Conservation (phyloP, 805 yeast genomes). For the Yueomyces sinensis region DNA sequence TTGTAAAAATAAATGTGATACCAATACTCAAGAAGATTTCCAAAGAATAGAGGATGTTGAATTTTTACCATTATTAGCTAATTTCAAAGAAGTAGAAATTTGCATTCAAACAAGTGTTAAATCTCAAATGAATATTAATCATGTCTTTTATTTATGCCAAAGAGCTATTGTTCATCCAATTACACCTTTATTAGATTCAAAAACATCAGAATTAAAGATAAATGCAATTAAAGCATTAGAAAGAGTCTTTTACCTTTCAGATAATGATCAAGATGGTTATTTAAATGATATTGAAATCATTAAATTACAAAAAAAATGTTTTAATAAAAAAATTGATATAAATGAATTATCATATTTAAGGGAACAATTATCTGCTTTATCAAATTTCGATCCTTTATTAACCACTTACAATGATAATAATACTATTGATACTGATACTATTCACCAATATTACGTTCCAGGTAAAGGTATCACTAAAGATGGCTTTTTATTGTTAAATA, state of each 20-base stretch:
- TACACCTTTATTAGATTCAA: constrained; percentile 87
- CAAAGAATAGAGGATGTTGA: constrained; percentile 56
- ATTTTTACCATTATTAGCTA: constrained; percentile 71
- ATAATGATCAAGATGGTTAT: constrained; percentile 81
- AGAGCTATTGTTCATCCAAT: constrained; percentile 87
- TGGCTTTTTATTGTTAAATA: constrained; percentile 70
- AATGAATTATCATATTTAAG: constrained; percentile 36
- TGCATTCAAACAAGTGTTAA: constrained; percentile 84
- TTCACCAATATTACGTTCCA: too few species aligned
- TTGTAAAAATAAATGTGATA: constrained; percentile 71
- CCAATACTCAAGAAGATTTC: constrained; percentile 4
- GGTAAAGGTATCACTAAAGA: constrained; percentile 49
- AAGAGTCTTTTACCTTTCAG: constrained; percentile 74
- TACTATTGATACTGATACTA: too few species aligned
- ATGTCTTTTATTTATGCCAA: constrained; percentile 77
- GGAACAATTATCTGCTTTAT: constrained; percentile 17
- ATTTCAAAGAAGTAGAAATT: constrained; percentile 88
- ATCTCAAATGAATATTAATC: constrained; percentile 72
- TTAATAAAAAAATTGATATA: constrained; percentile 41
- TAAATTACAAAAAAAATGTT: constrained; percentile 61
- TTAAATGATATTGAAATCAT: constrained; percentile 60
- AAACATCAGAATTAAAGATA: constrained; percentile 70
- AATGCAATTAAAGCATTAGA: constrained; percentile 62
- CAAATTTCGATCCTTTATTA: constrained; percentile 26
- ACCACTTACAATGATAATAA: too few species aligned